phyloP scores from a whole-genome alignment of 805 yeast species.

The Phaffomyces opuntiae region DNA sequence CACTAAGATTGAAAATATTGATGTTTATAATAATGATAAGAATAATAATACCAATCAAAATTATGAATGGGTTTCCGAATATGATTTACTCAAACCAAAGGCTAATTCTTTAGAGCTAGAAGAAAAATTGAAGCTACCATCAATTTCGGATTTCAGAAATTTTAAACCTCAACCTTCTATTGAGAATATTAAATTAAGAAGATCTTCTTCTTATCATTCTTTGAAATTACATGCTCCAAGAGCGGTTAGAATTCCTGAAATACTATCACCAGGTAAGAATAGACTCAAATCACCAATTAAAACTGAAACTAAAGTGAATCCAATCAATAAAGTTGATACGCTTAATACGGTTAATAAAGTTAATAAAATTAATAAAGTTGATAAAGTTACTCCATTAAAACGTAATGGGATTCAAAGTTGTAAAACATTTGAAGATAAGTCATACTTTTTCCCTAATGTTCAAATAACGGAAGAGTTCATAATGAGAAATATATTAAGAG shows the following conservation, averaged over 20 bases:
- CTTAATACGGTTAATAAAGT: not conserved
- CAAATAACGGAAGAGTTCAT: constrained; percentile 10
- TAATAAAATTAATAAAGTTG: not conserved
- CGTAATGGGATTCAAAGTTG: not conserved
- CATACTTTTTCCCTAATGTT: constrained; percentile 6
- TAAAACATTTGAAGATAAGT: not conserved
- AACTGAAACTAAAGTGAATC: not conserved
- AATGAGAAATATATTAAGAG: constrained; percentile 10
- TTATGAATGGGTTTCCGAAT: not conserved
- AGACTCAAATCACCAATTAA: no score
- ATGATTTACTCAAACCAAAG: not conserved
- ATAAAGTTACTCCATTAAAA: not conserved
- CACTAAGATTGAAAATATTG: no score
- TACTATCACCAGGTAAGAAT: no score
- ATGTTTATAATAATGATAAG: no score
- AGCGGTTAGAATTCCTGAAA: not conserved
- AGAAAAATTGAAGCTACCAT: constrained; percentile 3
- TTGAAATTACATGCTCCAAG: not conserved
- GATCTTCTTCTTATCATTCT: not conserved
- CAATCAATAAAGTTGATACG: not conserved
- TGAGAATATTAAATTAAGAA: not conserved
- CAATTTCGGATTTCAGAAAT: constrained; percentile 6
- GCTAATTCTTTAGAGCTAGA: not conserved
- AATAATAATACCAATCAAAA: not conserved
- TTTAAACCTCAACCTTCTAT: constrained; percentile 1